Conservation (phyloP, 2,329 filamentous ascomycete species). For the Diplocarpon rosae region DNA sequence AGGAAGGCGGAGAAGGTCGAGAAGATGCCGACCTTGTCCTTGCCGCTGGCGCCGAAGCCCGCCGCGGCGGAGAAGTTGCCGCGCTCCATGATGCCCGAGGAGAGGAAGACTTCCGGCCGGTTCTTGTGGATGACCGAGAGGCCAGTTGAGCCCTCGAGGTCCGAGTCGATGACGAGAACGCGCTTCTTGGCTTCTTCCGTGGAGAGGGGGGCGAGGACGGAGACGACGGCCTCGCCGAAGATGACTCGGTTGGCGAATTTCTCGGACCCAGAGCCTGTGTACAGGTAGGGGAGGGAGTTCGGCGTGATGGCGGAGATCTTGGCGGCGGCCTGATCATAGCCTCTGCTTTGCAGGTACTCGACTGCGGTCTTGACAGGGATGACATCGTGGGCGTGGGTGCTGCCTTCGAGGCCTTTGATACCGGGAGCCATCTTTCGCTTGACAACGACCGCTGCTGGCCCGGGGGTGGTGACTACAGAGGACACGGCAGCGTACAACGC, state of each 20-base stretch:
- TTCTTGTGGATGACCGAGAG: slow-evolving; percentile 29
- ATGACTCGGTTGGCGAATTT: slow-evolving; percentile 30
- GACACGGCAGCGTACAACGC: slow-evolving; percentile 27
- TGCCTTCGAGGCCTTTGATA: slow-evolving; percentile 29
- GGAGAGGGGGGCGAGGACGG: slow-evolving; percentile 28
- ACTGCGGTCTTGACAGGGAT: slow-evolving; percentile 29
- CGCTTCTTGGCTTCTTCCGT: slow-evolving; percentile 29
- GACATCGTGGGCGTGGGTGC: slow-evolving; percentile 30
- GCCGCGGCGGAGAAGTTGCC: slow-evolving; percentile 32
- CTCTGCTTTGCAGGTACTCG: slow-evolving; percentile 29
- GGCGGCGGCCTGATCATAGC: slow-evolving; percentile 23
- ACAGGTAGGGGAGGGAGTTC: slow-evolving; percentile 21
- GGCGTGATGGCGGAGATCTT: slow-evolving; percentile 15
- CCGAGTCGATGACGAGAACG: slow-evolving; percentile 32
- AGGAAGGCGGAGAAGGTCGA: slow-evolving; percentile 32
- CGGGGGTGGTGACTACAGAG: slow-evolving; percentile 26
- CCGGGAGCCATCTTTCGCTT: slow-evolving; percentile 29
- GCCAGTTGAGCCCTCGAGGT: slow-evolving; percentile 31
- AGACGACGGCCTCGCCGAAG: slow-evolving; percentile 31
- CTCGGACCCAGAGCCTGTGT: slow-evolving; percentile 27
- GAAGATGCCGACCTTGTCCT: slow-evolving; percentile 30
- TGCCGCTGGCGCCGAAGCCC: slow-evolving; percentile 29
- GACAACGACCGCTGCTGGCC: slow-evolving; percentile 25
- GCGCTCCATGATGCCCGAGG: slow-evolving; percentile 32
- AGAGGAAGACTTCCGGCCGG: slow-evolving; percentile 30